Conservation (phyloP, 2,329 filamentous ascomycete genomes). For the Aaosphaeria arxii region DNA sequence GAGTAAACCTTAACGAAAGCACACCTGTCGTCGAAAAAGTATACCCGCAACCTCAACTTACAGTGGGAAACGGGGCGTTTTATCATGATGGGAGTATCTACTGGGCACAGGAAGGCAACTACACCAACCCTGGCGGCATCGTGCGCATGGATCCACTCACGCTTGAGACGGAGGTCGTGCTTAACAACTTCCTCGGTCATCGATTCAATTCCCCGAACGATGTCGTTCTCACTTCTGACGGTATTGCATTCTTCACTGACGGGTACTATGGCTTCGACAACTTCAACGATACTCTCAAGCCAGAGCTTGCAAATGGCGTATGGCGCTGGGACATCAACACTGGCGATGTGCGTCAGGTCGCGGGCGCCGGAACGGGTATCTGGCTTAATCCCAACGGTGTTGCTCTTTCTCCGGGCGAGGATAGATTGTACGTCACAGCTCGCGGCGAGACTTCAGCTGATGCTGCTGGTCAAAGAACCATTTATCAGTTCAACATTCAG, state of each 20-base stretch:
- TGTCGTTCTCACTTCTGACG: neutral
- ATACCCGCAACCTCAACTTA: neutral
- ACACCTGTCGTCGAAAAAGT: neutral
- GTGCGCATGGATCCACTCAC: neutral
- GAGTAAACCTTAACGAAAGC: neutral
- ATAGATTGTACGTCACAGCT: neutral
- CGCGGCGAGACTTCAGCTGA: neutral
- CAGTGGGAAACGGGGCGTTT: neutral
- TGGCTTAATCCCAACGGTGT: neutral
- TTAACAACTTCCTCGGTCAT: neutral
- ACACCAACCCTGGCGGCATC: neutral
- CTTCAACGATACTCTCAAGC: neutral
- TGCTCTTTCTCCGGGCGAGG: neutral
- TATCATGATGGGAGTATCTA: neutral
- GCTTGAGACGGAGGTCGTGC: neutral
- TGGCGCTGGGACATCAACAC: neutral
- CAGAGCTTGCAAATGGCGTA: neutral
- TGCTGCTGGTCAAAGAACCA: neutral
- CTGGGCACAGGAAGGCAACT: neutral
- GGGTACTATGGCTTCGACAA: neutral
- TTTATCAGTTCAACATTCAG: neutral
- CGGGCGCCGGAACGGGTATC: neutral
- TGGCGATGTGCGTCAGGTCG: neutral
- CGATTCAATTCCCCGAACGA: neutral
- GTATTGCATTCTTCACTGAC: neutral